phyloP scores from a whole-genome alignment of 2,329 filamentous ascomycete genomes.

The Phoma sp. region DNA sequence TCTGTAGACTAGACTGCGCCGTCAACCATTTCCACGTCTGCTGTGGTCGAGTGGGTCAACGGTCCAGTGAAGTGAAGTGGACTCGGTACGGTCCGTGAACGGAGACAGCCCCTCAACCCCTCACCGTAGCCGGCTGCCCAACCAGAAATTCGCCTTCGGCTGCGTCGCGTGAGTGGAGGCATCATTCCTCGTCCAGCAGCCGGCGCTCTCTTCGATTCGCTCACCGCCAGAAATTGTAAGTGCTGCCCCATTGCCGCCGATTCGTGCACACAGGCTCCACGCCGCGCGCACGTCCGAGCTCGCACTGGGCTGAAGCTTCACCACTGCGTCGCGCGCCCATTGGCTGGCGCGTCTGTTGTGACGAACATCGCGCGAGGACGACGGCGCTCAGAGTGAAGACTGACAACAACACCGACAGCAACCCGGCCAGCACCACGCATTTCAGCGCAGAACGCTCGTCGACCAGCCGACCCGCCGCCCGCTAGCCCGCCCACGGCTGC shows the following conservation, averaged over 20 bases:
- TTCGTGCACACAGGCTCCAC: neutral
- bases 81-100: constrained; percentile 7
- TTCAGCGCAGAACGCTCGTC: neutral
- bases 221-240: neutral
- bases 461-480: constrained; percentile 16
- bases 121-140: too few species aligned
- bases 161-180: constrained; percentile 10
- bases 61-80: neutral
- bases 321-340: constrained; percentile 13
- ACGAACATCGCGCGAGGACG: constrained; percentile 3
- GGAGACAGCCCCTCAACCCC: neutral
- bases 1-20: too few species aligned
- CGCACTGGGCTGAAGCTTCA: neutral
- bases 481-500: constrained; percentile 23
- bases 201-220: constrained; percentile 2
- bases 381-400: neutral
- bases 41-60: neutral
- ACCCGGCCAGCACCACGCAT: constrained; percentile 15
- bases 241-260: constrained; percentile 1
- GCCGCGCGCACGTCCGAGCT: constrained; percentile 1
- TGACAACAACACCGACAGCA: constrained; percentile 27
- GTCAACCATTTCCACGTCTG: too few species aligned
- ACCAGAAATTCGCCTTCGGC: constrained; percentile 6
- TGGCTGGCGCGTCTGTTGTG: constrained; percentile 27
- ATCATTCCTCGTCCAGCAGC: neutral